Conservation (phyloP, 106 monocot species). For the Phalaenopsis aphrodite region DNA sequence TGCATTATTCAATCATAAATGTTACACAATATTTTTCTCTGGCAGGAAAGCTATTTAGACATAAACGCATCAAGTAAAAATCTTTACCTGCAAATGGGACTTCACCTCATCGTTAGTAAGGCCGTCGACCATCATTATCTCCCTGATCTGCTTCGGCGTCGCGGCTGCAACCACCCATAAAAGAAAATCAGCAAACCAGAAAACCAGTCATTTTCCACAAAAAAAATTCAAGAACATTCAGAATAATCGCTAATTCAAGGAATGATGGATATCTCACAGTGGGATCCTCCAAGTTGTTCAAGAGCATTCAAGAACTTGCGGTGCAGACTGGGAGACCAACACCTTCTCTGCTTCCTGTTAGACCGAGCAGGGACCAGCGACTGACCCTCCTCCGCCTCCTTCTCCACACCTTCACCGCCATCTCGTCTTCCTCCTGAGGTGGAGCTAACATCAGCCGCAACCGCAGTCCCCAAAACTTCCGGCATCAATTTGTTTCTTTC, state of each 20-base stretch:
- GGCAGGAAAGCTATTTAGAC: background rate
- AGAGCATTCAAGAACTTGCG: slow-evolving; percentile 74
- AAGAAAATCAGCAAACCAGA: background rate
- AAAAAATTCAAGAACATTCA: background rate
- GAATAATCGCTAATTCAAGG: background rate
- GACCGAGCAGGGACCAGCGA: slow-evolving; percentile 6
- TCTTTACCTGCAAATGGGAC: slow-evolving; percentile 19
- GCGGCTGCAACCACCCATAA: slow-evolving; percentile 10
- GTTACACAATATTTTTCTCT: background rate
- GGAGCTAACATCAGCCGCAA: slow-evolving; percentile 25
- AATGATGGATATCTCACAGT: slow-evolving; percentile 28
- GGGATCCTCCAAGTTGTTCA: slow-evolving; percentile 72
- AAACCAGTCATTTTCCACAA: background rate
- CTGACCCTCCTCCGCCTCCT: slow-evolving; percentile 20
- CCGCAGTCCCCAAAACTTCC: background rate
- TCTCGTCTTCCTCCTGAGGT: slow-evolving; percentile 6
- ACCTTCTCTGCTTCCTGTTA: slow-evolving; percentile 60
- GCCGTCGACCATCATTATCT: slow-evolving; percentile 22
- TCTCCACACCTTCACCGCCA: slow-evolving; percentile 12
- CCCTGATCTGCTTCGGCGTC: slow-evolving; percentile 23
- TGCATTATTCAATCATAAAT: background rate
- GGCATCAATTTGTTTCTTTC: slow-evolving; percentile 29
- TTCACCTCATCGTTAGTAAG: slow-evolving; percentile 25
- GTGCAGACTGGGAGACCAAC: slow-evolving; percentile 91
- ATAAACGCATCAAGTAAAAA: background rate